Percentiles rank a stretch among this genome's conserved stretches.
Conservation (phyloP, 106 monocot genomes). For the Dendrobium huoshanense region DNA sequence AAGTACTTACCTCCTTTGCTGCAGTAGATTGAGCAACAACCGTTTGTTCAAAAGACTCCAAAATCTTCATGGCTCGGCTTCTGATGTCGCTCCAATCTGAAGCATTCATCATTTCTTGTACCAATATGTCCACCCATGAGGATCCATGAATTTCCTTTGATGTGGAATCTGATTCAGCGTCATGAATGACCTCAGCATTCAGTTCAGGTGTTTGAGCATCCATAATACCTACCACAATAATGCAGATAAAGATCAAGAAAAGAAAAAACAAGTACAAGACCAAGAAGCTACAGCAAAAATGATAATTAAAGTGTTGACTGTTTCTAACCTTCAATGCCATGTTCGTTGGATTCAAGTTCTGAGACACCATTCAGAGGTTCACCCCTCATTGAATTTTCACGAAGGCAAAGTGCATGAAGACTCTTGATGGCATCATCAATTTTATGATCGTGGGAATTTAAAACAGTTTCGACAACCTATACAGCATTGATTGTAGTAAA, state of each 20-base stretch:
- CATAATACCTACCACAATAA: constrained; percentile 18
- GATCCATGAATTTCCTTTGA: constrained; percentile 11
- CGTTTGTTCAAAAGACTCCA: constrained; percentile 60
- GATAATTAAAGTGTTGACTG: neutral
- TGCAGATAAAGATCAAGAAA: neutral
- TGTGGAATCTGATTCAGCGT: constrained; percentile 2
- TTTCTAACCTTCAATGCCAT: constrained; percentile 30
- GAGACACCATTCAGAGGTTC: constrained; percentile 4
- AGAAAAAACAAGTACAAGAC: neutral
- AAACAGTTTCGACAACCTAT: constrained; percentile 63
- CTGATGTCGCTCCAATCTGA: constrained; percentile 61
- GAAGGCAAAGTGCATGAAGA: constrained; percentile 56
- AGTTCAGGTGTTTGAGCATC: constrained; percentile 17
- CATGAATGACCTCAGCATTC: constrained; percentile 15
- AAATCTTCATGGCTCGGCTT: constrained; percentile 37
- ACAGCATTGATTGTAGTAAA: neutral
- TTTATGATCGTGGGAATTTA: constrained; percentile 50
- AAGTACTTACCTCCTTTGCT: constrained; percentile 37
- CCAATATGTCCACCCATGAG: constrained; percentile 70
- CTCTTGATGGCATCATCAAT: constrained; percentile 80
- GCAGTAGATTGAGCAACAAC: constrained; percentile 29
- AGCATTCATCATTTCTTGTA: constrained; percentile 73
- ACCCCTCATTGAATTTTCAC: constrained; percentile 26
- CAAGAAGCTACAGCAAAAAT: neutral
- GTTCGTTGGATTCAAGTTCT: constrained; percentile 6